A percentile compares a stretch with the other conserved stretches of the same genome.
Conservation (phyloP, 2,329 filamentous ascomycete species). For the Trichophyton equinum region DNA sequence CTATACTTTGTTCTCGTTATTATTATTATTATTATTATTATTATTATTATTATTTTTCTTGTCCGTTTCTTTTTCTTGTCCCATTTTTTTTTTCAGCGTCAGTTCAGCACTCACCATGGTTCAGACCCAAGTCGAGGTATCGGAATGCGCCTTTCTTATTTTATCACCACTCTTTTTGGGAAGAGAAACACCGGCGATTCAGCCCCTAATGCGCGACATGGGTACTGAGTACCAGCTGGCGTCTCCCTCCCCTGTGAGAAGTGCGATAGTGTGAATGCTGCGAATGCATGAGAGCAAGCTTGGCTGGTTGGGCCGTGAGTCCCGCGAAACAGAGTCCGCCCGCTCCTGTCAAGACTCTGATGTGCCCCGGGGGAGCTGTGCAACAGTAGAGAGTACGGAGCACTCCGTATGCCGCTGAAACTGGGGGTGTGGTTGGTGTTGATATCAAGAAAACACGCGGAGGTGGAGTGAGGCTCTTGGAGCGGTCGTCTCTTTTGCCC, state of each 20-base stretch:
- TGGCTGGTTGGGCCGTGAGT: neutral
- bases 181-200: constrained; percentile 1
- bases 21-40: neutral
- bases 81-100: neutral
- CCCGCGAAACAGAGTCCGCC: neutral
- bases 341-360: neutral
- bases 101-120: neutral
- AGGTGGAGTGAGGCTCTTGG: neutral
- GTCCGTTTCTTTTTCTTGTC: neutral
- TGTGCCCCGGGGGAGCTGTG: neutral
- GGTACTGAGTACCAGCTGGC: neutral
- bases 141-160: neutral
- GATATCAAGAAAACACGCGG: neutral
- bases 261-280: neutral
- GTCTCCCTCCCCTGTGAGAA: neutral
- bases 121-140: constrained; percentile 1
- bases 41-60: neutral
- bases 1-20: too few species aligned
- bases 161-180: neutral
- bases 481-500: neutral
- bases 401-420: neutral
- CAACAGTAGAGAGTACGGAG: neutral
- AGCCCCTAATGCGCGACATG: neutral
- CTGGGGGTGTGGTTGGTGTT: neutral
- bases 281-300: neutral